Percentiles rank a stretch among this genome's conserved stretches.
phyloP scores from a whole-genome alignment of 331 rosid genomes.

The Dryas integrifolia region DNA sequence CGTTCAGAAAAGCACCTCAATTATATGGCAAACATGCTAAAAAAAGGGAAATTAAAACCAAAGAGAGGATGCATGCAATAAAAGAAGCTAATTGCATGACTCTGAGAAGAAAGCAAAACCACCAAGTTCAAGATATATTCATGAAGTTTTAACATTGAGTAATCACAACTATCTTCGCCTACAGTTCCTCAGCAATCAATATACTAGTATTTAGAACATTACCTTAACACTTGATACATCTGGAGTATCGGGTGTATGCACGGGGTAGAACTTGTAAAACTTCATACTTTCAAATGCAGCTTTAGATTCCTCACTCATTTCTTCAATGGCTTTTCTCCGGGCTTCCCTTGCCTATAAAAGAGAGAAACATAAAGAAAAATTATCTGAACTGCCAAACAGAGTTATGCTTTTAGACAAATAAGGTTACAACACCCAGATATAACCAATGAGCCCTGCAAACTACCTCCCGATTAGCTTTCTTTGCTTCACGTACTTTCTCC shows the following conservation, averaged over 20 bases:
- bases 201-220: conserved; percentile 11
- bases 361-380: conserved; percentile 6
- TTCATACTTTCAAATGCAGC: conserved; percentile 68
- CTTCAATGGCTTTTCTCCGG: conserved; percentile 63
- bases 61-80: not conserved
- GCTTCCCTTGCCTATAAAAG: conserved; percentile 73
- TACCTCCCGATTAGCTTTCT: conserved; percentile 72
- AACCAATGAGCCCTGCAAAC: conserved; percentile 13
- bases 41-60: not conserved
- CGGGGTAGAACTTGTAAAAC: conserved; percentile 86
- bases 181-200: not conserved
- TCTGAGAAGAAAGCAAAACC: not conserved
- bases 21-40: not conserved
- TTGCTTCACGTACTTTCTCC: conserved; percentile 78
- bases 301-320: conserved; percentile 72
- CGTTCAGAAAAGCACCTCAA: not conserved
- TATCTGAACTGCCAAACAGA: not conserved
- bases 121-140: not conserved
- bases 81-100: not conserved
- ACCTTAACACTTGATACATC: conserved; percentile 80
- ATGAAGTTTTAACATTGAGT: not conserved
- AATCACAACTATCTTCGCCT: not conserved
- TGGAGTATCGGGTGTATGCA: conserved; percentile 63
- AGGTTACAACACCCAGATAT: not conserved
- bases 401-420: not conserved